These are phyloP conservation scores for Cladobotryum mycophilum DNA, from an alignment of 2,329 filamentous ascomycete genomes.

Conservation along the genomic window DNA sequence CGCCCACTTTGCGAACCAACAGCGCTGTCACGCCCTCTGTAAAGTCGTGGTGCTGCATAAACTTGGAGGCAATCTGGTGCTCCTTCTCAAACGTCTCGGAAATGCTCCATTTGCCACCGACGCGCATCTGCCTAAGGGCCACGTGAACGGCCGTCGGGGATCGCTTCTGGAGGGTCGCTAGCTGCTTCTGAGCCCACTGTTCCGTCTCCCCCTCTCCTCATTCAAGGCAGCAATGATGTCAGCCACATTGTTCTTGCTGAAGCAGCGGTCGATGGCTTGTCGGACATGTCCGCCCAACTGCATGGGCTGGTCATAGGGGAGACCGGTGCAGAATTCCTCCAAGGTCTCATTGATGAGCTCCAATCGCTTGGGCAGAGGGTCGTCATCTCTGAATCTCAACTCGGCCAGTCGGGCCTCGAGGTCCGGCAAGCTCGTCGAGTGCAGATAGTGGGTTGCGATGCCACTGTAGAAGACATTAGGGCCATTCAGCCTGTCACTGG, in stretches of 20 bases:
- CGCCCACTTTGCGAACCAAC: slow-evolving; percentile 63
- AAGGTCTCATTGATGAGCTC: slow-evolving; percentile 77
- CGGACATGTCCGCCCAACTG: slow-evolving; percentile 64
- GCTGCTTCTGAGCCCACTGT: slow-evolving; percentile 73
- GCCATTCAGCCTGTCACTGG: slow-evolving; percentile 75
- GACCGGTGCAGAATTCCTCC: slow-evolving; percentile 81
- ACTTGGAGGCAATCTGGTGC: slow-evolving; percentile 73
- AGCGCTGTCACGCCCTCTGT: slow-evolving; percentile 81
- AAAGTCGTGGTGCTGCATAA: slow-evolving; percentile 92
- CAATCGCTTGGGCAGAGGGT: slow-evolving; percentile 56
- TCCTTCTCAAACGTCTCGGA: slow-evolving; percentile 79
- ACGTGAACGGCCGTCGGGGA: slow-evolving; percentile 87
- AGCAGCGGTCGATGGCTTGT: slow-evolving; percentile 78
- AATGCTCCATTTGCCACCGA: slow-evolving; percentile 72
- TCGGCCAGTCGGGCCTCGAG: slow-evolving; percentile 84
- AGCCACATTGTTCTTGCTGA: slow-evolving; percentile 58
- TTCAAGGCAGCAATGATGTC: slow-evolving; percentile 66
- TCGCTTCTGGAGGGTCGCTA: slow-evolving; percentile 66
- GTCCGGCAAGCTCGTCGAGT: slow-evolving; percentile 77
- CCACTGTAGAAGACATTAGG: slow-evolving; percentile 85
- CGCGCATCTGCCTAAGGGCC: slow-evolving; percentile 72
- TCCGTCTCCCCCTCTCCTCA: slow-evolving; percentile 44
- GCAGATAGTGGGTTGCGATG: slow-evolving; percentile 90
- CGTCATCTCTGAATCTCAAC: slow-evolving; percentile 78
- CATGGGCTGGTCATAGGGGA: slow-evolving; percentile 69